A percentile compares a stretch with the other conserved stretches of the same genome.
phyloP scores from a whole-genome alignment of 768 basidiomycete genomes.

The Hortiboletus flavorubellus region DNA sequence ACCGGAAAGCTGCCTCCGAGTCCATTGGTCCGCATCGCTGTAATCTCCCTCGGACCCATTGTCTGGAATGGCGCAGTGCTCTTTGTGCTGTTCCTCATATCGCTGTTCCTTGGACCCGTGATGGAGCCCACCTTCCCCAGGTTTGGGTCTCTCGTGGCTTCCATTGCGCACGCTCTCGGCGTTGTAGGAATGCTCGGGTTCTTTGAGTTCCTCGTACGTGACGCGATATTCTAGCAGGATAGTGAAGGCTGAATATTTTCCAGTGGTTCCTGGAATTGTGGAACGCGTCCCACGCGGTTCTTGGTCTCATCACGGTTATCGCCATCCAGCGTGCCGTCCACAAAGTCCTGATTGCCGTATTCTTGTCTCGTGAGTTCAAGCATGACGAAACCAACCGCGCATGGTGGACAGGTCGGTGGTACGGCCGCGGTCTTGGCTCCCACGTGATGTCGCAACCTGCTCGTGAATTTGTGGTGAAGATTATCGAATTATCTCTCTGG shows the following conservation, averaged over 20 bases:
- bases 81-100: slow-evolving; percentile 83
- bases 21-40: slow-evolving; percentile 88
- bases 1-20: slow-evolving; percentile 66
- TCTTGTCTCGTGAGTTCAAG: slow-evolving; percentile 97
- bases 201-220: slow-evolving; percentile 91
- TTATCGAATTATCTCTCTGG: slow-evolving; percentile 94
- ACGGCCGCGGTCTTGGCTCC: slow-evolving; percentile 85
- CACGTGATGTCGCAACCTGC: slow-evolving; percentile 97
- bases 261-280: slow-evolving; percentile 95
- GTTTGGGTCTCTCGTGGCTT: slow-evolving; percentile 92
- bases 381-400: slow-evolving; percentile 98
- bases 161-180: slow-evolving; percentile 79
- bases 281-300: slow-evolving; percentile 88
- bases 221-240: neutral
- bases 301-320: slow-evolving; percentile 90
- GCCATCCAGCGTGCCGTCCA: slow-evolving; percentile 89
- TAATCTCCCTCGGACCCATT: slow-evolving; percentile 91
- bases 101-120: slow-evolving; percentile 91
- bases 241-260: slow-evolving; percentile 10
- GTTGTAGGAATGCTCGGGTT: slow-evolving; percentile 87
- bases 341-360: slow-evolving; percentile 91
- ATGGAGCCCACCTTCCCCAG: slow-evolving; percentile 77
- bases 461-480: slow-evolving; percentile 96
- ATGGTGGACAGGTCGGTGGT: slow-evolving; percentile 99
- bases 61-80: slow-evolving; percentile 93